Conservation (phyloP, 2,329 filamentous ascomycete genomes). For the Colletotrichum echinochloae region DNA sequence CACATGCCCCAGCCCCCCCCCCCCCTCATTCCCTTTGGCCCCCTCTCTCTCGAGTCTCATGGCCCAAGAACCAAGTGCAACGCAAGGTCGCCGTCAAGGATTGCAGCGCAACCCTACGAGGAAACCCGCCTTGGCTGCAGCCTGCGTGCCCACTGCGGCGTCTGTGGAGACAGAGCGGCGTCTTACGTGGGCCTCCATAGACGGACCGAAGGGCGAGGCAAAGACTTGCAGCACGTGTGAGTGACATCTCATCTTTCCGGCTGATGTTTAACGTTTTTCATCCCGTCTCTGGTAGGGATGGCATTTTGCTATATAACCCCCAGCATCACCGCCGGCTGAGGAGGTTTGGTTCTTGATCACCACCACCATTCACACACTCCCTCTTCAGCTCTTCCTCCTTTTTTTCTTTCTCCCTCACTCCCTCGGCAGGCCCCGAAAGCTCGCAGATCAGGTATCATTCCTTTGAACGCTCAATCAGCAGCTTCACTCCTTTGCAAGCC, state of each 20-base stretch:
- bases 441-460: constrained; percentile 36
- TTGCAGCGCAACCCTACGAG: constrained; percentile 2
- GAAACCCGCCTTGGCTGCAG: background rate
- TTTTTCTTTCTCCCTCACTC: constrained; percentile 24
- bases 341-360: constrained; percentile 3
- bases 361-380: constrained; percentile 37
- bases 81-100: constrained; percentile 22
- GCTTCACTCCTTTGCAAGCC: constrained; percentile 40
- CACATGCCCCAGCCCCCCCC: background rate
- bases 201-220: constrained; percentile 23
- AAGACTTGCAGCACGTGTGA: constrained; percentile 12
- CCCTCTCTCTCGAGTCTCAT: background rate
- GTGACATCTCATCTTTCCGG: constrained; percentile 34
- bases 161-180: constrained; percentile 28
- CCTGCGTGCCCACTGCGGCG: too few relatives aligned
- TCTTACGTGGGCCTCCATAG: constrained; percentile 33
- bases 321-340: constrained; percentile 1
- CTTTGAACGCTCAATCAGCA: constrained; percentile 26
- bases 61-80: constrained; percentile 9
- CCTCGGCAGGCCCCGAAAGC: constrained; percentile 40
- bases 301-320: constrained; percentile 36
- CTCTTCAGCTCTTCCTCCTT: constrained; percentile 13
- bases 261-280: constrained; percentile 21
- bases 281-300: constrained; percentile 23
- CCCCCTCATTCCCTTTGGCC: background rate